Evolutionary conservation across 768 basidiomycete genomes (phyloP), one percentile per base, ranked within the genome.

Genomic region (Wakefieldia striispora): DNA sequence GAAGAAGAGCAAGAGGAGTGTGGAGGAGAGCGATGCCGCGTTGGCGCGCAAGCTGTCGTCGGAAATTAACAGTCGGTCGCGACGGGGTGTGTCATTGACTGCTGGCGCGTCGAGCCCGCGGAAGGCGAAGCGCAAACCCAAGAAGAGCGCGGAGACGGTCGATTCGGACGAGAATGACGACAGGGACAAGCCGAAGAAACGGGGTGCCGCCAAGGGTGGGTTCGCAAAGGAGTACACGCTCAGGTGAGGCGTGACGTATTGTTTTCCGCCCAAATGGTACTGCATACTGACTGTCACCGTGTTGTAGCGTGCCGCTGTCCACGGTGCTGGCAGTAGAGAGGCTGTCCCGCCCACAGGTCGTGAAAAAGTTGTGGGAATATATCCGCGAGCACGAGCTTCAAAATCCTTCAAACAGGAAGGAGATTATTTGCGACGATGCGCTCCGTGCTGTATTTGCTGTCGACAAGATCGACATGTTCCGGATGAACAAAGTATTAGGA

Each of bases 401-500:
- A 71, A 94, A 97, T 63, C 91, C 91, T 6, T 66, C 63, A 1
- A 90, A 95, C 68, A 87, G 77, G 69, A 81, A 82, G 47, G 91
- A 90, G 66, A 97, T 97, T 53, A 56, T 92, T 2, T 95, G 93
- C 61, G 93, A 97, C 66, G 72, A 76, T 16, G 73, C 68, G 16
- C 64, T 97, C 57, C 78, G 77, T 60, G 81, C 84, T 6, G 80
- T 95, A 19, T 95, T 97, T 66, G 79, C 78, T 49, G 78, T 80
- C 12, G 88, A 91, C 55, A 88, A 83, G 65, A 81, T 97, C 49
- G 83, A 91, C 69, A 95, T 95, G 91, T 95, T 95, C 72, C 83
- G 76, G 57, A 95, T 95, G 93, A 95, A 95, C 77, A 92, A 95
- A 69, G 78, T 86, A 23, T 72, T 95, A 49, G 87, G 88, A 64